Base-by-base conservation (phyloP, 2,329 filamentous ascomycete genomes). In the Canariomyces notabilis region DNA sequence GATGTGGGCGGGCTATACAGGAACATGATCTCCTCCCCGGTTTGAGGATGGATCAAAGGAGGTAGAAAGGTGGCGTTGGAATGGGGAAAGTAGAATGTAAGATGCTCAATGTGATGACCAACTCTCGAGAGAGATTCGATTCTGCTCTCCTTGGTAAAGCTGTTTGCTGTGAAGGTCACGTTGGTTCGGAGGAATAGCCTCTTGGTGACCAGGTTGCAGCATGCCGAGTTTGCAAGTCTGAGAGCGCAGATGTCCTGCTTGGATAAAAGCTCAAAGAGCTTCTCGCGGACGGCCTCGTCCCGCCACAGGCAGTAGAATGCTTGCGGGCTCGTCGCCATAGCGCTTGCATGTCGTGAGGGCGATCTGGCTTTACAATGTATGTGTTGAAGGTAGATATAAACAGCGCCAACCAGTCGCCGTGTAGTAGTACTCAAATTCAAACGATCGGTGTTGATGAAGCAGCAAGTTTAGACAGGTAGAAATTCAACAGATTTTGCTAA, bases 11-110 rank as follows among this genome's bases (percentile, higher is more conserved):
- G 89, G 46, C 80, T 85, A 69, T 95, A 95, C 39, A 89, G 71
- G 65, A 94, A 95, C 57, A 73, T 79, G 60, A 88, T 80, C 70
- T 95, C 87, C 52, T 80, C 79, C 35, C 89, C 88, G 8, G 82
- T 89, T 52, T 75, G 64, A 3, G 87, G 85, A 61, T 94, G 84
- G 32, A 95, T 75, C 37, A 95, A 76, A n/a, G 89, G 89, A 14
- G 89, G 86, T 7, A 95, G 74, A 61, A 90, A 90, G 34, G 87
- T 93, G 43, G 86, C 79, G n/a, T 79, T 70, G 5, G 80, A 81
- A 67, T 94, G 88, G 21, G 87, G 78, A 56, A 94, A 77, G 61
- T 75, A 76, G 68, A 95, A 94, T 47, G 79, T 86, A 44, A 95
- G 73, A 49, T 83, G 83, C 66, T 87, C 82, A 58, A 94, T 78